Evolutionary conservation across 768 basidiomycete genomes (phyloP).

Genomic region (Terana coerulea): DNA sequence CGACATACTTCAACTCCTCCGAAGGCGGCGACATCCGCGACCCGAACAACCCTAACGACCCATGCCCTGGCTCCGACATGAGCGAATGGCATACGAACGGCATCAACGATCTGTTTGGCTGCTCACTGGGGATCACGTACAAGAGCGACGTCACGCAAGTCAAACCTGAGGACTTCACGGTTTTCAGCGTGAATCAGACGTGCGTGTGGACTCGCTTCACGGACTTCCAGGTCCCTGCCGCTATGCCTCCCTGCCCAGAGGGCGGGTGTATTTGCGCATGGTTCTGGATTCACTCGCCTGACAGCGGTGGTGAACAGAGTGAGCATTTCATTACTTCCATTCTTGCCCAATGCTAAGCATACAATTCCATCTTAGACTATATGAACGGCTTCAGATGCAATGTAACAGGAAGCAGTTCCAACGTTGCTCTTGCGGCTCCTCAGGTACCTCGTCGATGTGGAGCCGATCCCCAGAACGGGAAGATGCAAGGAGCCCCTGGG

Average conservation of each 20-base stretch:
- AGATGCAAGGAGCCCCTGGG: constrained; percentile 39
- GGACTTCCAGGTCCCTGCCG: constrained; percentile 61
- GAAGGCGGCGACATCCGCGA: constrained; percentile 46
- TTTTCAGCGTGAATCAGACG: constrained; percentile 73
- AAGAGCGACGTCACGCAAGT: constrained; percentile 54
- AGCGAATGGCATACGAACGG: constrained; percentile 54
- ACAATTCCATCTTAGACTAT: constrained; percentile 38
- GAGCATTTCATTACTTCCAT: constrained; percentile 17
- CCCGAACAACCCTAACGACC: constrained; percentile 37
- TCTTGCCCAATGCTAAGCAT: neutral
- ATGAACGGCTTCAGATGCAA: constrained; percentile 76
- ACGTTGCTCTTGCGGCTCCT: constrained; percentile 47
- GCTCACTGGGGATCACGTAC: constrained; percentile 75
- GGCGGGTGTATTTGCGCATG: constrained; percentile 67
- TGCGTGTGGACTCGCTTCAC: constrained; percentile 73
- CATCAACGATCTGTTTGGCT: constrained; percentile 52
- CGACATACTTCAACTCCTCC: constrained; percentile 25
- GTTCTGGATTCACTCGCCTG: constrained; percentile 67
- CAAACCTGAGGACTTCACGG: constrained; percentile 62
- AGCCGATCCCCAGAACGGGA: constrained; percentile 46
- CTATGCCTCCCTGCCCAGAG: constrained; percentile 65
- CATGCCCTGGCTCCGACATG: constrained; percentile 45
- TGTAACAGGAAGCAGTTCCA: constrained; percentile 50
- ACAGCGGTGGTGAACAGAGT: constrained; percentile 66
- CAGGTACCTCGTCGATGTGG: constrained; percentile 66